Evolutionary conservation across 257 asterid species (phyloP), one percentile per base, ranked within the genome.

Genomic region (Petrea volubilis): DNA sequence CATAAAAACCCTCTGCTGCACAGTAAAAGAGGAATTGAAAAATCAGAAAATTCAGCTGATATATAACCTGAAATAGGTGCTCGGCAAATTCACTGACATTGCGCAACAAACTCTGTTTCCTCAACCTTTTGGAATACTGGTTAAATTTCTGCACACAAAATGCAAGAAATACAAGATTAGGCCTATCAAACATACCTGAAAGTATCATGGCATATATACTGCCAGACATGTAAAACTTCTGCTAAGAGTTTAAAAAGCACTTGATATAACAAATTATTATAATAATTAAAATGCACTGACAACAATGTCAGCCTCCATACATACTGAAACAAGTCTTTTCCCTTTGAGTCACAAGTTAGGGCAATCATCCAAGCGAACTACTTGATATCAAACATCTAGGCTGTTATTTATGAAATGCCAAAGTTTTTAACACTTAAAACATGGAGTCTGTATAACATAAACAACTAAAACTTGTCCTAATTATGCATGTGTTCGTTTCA

Each of bases 11-110:
- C 36, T 11, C 51, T 4, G 27, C 53, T 12, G 44, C 49, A 67
- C 21, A 21, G 23, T 20, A n/a, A 40, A 28, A 20, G 31, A 56
- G n/a, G 29, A 27, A 28, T 17, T 3, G 11, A 60, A 34, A 74
- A 68, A 44, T 14, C 5, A 18, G 66, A 61, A 14, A 64, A 2
- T 31, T 64, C 52, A 58, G 52, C 44, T 21, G 40, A 40, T 52
- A 61, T 60, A 55, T 60, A 72, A 88, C 99, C 93, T 91, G 88
- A 77, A 89, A 89, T 67, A 91, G 72, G 60, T 81, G 82, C 59
- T 94, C 97, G 15, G 97, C 86, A 78, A 86, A 84, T 72, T 87
- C 86, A 79, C 85, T 70, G 77, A 83, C 82, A 83, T 88, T 83
- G 75, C 74, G 83, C 60, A 86, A 76, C 80, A 91, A 55, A 41